Evolutionary conservation across 2,329 filamentous ascomycete genomes (phyloP), one percentile per base, ranked within the genome.

Genomic region (Bipolaris sorokiniana): DNA sequence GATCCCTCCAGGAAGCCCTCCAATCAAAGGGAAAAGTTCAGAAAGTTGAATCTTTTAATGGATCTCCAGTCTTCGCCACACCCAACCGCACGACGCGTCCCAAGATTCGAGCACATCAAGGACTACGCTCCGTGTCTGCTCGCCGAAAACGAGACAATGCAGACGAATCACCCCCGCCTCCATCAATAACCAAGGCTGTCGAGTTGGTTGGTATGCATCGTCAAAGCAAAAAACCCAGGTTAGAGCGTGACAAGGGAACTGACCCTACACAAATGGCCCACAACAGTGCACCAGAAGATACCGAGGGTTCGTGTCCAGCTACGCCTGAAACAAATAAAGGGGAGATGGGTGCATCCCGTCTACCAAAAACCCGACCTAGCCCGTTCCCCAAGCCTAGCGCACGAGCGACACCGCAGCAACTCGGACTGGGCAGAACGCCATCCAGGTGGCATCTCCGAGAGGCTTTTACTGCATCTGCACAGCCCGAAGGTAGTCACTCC

Each of bases 121-220:
- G 62, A 16, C 54, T 65, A 41, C 70, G 70, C 36, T 68, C 70
- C 16, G 58, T 68, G 4, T 73, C 72, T 33, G 65, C 67, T 37
- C 70, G 70, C 36, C 78, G 79, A 63, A 81, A 83, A 67, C 82
- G 83, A 56, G 67, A 68, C 15, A 62, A 59, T 47, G 20, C 58
- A 31, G 67, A 68, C 18, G 66, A 66, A 6, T 80, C 80, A 9
- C 77, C 81, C 16, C 82, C 83, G 15, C 82, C 83, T 7, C 79
- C 82, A 16, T 83, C 84, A 7, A 80, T 85, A 56, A 78, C 80
- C 33, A 84, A 86, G 67, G 80, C 81, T 51, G 82, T 79, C 45
- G 82, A 83, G 72, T 75, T 79, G 54, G 80, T 77, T 38, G 79
- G 78, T 59, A 65, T 82, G 51, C 78, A 82, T 49, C 80, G 83